Evolutionary conservation across 345 rosid species (phyloP).

Genomic region (Gossypioides kirkii): DNA sequence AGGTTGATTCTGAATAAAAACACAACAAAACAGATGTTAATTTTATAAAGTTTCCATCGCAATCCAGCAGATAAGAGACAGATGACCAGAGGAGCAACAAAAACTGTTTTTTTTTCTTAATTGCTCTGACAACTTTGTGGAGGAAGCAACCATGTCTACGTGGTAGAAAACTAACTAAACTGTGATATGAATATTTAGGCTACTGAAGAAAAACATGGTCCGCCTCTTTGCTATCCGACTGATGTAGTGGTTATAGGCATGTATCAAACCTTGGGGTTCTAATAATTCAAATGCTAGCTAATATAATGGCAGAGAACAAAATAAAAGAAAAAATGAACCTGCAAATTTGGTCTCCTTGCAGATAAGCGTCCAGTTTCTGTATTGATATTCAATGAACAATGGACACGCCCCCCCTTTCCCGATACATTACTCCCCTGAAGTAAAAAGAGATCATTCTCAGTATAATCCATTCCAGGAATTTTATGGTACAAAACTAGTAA

Average conservation of each 20-base stretch:
- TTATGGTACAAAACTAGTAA: background rate
- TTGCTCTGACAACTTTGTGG: background rate
- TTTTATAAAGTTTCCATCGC: background rate
- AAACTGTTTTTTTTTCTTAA: background rate
- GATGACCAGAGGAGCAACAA: background rate
- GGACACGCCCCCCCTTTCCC: constrained; percentile 81
- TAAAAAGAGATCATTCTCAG: background rate
- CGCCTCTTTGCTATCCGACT: background rate
- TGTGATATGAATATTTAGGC: background rate
- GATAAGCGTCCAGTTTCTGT: constrained; percentile 98
- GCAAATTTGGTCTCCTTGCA: constrained; percentile 96
- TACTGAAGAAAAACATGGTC: background rate
- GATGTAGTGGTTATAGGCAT: background rate
- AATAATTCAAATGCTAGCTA: constrained; percentile 7
- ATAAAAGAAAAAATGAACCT: constrained; percentile 38
- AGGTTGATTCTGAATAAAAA: constrained; percentile 75
- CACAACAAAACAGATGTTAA: background rate
- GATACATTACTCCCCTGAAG: constrained; percentile 70
- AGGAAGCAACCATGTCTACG: background rate
- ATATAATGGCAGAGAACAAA: constrained; percentile 2
- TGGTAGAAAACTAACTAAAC: background rate
- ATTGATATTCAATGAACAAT: constrained; percentile 94
- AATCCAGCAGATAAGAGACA: background rate
- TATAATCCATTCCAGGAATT: background rate
- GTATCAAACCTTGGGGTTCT: background rate